Base-by-base conservation (phyloP, 192 early-diverging fungal genomes). In the Entomortierella lignicola region DNA sequence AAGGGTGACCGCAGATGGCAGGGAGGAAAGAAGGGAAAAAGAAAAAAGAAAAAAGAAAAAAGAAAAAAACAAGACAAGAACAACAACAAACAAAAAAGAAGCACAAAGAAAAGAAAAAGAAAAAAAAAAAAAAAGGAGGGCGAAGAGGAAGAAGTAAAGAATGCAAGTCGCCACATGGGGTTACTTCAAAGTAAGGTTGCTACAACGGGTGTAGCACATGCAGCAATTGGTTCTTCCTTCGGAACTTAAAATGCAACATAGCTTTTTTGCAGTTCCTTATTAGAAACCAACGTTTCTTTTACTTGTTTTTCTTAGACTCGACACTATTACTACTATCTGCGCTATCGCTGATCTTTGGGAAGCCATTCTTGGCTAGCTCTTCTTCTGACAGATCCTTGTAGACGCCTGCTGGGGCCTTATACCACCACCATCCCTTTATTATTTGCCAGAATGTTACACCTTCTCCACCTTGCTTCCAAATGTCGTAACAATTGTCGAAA, bases 401-500 rank as follows among this genome's bases (percentile, higher is more conserved):
- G 17, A 52, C 50, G 12, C 74, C 74, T 0, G 23, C 47, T 0
- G 74, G 74, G 2, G 66, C 59, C 7, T 23, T 43, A 39, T 77
- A 77, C 47, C 63, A 69, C 66, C 66, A 77, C 57, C 60, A 77
- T 18, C 72, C 72, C 25, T 18, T 52, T 12, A 77, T 29, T 2
- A 77, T 77, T 60, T 77, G 72, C 52, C 58, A 57, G 15, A 56
- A 77, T 21, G 72, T 63, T 8, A 77, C 60, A 20, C 72, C 72
- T 2, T 66, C 39, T 26, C 58, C 53, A 18, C 72, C 66, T 23
- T 44, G 42, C 54, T 58, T 61, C 72, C 72, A 77, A n/a, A 68
- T 65, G 23, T 63, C 41, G 62, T 63, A 57, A 21, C 72, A 77
- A 20, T 67, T 29, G 23, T 77, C 66, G 25, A 31, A 47, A 32